Evolutionary conservation across 768 basidiomycete species (phyloP), one percentile per base, ranked within the genome.

Genomic region (Tylopilus sp.): DNA sequence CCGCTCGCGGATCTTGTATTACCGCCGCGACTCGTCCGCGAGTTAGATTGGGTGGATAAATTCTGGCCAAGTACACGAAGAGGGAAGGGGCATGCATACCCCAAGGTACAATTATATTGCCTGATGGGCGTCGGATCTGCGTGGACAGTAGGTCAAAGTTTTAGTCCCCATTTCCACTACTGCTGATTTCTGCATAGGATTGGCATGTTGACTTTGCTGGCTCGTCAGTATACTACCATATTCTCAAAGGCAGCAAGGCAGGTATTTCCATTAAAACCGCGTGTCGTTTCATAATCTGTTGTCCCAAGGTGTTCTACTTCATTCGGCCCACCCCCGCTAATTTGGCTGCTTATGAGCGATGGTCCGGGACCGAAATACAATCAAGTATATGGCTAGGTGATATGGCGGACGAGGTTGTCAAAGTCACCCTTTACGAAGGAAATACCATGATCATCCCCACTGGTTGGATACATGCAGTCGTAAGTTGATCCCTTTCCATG

Each of bases 131-230:
- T 95, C 20, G 85, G 82, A 8, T 80, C 83, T 21, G 91, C 92
- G 26, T 98, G 95, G 92, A 99, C 95, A 55, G 95, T 93, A 58
- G 64, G 85, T 73, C n/a, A 52, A 3, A 2, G 20, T 45, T 39
- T 33, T 48, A 39, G 7, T 47, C 26, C 47, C 12, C 12, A 12
- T 4, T 2, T 5, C 4, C 17, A 40, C 49, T 2, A 13, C 40
- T 44, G 12, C 40, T 50, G 31, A 50, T 53, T 39, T 44, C 17
- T 35, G 6, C 26, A 43, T 62, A 95, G 93, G 95, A 98, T 64
- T 98, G 95, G 97, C 95, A 99, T 63, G 76, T 98, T 53, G 97
- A 99, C 71, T 98, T 99, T 65, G 95, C 95, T 20, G 97, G 94
- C 1, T 94, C 91, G 2, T 95, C 90, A 1, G 95, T 95, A n/a